These are phyloP conservation scores for Jamesozyma spencerorum DNA, from an alignment of 805 yeast species.

Conservation along the genomic window DNA sequence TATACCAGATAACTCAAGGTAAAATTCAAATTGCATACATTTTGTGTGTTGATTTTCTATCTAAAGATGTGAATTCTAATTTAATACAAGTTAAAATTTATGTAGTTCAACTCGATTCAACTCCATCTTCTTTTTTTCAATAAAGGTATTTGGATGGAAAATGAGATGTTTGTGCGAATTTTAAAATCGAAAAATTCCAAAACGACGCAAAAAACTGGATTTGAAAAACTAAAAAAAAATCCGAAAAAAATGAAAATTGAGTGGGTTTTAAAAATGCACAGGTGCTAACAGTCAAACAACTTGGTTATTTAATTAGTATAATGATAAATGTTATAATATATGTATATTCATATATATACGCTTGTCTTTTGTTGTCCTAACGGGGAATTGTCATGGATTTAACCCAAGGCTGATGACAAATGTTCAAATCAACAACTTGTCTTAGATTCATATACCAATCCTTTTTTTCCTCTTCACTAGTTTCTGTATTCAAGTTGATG, in stretches of 20 bases:
- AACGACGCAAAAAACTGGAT: too few species aligned
- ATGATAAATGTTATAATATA: too few species aligned
- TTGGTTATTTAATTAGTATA: too few species aligned
- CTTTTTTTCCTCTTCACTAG: slow-evolving; percentile 43
- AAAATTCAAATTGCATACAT: slow-evolving; percentile 7
- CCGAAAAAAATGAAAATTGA: not conserved
- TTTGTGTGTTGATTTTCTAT: slow-evolving; percentile 11
- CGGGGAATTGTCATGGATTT: slow-evolving; percentile 16
- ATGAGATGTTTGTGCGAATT: too few species aligned
- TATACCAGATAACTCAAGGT: not conserved
- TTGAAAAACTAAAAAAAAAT: not conserved
- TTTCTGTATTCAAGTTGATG: slow-evolving; percentile 73
- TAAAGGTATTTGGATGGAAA: too few species aligned
- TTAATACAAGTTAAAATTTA: not conserved
- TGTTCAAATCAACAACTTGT: slow-evolving; percentile 45
- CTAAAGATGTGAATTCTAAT: not conserved
- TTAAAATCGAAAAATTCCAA: too few species aligned
- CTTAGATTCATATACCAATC: slow-evolving; percentile 59
- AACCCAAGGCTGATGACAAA: slow-evolving; percentile 57
- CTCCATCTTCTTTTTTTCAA: too few species aligned
- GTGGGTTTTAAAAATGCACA: too few species aligned
- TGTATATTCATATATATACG: too few species aligned
- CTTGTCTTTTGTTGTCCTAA: too few species aligned
- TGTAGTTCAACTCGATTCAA: too few species aligned
- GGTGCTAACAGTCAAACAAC: too few species aligned